Evolutionary conservation across 176 grass and related monocot genomes (phyloP), one percentile per base, ranked within the genome.

Genomic region (Carex myosuroides): DNA sequence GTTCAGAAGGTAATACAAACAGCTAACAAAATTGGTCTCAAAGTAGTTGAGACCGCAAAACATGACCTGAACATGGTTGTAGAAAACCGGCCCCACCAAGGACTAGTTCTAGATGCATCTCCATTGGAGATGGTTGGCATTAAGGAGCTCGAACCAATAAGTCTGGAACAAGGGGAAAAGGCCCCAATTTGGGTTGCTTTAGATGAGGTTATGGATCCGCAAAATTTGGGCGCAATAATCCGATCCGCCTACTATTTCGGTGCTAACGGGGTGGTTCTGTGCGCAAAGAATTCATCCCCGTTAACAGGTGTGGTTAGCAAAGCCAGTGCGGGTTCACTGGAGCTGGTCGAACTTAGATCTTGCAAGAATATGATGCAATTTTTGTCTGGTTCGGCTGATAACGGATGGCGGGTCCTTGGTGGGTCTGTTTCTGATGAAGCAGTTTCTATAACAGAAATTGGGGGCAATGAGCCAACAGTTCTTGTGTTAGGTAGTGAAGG

Each of bases 311-410:
- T 98, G 20, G 96, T 99, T 60, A 93, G 92, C 70, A 99, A 99
- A 92, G 93, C 96, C 70, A 99, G 96, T 46, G 91, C 96, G 20
- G 93, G 96, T 18, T 95, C 96, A 1, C 91, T 98, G 79, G 96
- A 98, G 87, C 70, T 98, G 88, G 93, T 93, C 3, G 96, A 98
- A 74, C 83, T 98, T 67, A 81, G 92, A 60, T 95, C 96, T 46
- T 98, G 96, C 58, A 90, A 89, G 85, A 98, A 98, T 85, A 94
- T 95, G 96, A 99, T 99, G 96, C 96, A 93, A 80, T 99, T 99
- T 81, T 84, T 99, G 83, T 90, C 93, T 90, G 90, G 84, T 53
- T 99, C 93, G 41, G 86, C 88, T 81, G 89, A 95, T 82, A 99
- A 99, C 71, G 96, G 96, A 29, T 99, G 92, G 92, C 68, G 88